Percentiles rank a stretch among this genome's conserved stretches.
Conservation (phyloP, 768 basidiomycete genomes). For the Mycena leptocephala region DNA sequence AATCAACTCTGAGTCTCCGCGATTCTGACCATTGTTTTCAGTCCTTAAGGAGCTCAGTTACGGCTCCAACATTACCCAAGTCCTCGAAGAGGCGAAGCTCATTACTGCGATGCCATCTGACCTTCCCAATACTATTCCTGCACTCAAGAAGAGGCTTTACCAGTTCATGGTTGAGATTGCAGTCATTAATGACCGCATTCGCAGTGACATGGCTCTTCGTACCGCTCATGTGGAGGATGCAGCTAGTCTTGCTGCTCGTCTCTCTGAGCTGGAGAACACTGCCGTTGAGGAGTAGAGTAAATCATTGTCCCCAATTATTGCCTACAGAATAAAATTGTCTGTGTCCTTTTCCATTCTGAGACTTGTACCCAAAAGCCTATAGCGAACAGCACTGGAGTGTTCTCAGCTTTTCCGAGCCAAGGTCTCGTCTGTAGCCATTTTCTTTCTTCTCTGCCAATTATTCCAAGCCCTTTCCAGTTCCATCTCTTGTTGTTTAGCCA, state of each 20-base stretch:
- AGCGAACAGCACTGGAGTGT: too few species aligned
- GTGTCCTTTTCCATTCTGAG: not conserved
- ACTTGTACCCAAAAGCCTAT: too few species aligned
- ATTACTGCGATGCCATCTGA: not conserved
- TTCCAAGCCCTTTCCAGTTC: conserved; percentile 1
- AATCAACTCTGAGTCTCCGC: too few species aligned
- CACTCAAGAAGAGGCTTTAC: not conserved
- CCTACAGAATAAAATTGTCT: not conserved
- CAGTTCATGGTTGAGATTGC: not conserved
- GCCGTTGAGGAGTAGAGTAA: not conserved
- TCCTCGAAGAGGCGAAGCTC: not conserved
- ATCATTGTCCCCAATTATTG: not conserved
- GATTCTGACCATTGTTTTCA: too few species aligned
- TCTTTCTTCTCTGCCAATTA: not conserved
- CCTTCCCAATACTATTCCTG: not conserved
- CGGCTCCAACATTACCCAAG: not conserved
- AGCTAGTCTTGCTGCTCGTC: not conserved
- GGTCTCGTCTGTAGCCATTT: not conserved
- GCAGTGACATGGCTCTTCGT: not conserved
- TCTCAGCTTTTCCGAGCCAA: not conserved
- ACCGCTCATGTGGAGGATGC: not conserved
- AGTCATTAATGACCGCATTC: not conserved
- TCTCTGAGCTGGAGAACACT: not conserved
- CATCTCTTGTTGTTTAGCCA: not conserved
- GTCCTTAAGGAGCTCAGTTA: too few species aligned